A percentile compares a stretch with the other conserved stretches of the same genome.
phyloP scores from a whole-genome alignment of 306 rosid genomes.

The Lagenaria siceraria region DNA sequence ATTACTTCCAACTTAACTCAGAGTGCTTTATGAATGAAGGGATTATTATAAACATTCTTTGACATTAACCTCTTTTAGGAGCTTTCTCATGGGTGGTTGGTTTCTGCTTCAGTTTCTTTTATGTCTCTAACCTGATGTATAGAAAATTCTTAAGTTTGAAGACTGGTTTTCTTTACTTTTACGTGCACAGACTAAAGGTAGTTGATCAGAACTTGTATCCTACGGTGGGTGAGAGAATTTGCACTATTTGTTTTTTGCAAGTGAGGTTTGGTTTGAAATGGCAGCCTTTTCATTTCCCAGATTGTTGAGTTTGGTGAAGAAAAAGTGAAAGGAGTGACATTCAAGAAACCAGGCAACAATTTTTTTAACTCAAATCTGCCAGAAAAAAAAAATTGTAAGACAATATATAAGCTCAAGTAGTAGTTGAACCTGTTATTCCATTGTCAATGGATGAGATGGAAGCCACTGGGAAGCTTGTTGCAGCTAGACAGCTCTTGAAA shows the following conservation, averaged over 20 bases:
- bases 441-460: conserved; percentile 31
- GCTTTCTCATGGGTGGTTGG: conserved; percentile 4
- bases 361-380: conserved; percentile 11
- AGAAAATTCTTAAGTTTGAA: neutral
- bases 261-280: conserved; percentile 62
- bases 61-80: neutral
- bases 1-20: neutral
- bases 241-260: conserved; percentile 41
- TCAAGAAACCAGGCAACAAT: conserved; percentile 31
- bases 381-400: conserved; percentile 6
- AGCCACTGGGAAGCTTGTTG: conserved; percentile 27
- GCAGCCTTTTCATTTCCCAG: conserved; percentile 18
- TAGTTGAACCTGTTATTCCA: conserved; percentile 9
- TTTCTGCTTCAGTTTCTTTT: neutral
- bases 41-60: neutral
- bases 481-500: conserved; percentile 34
- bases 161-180: neutral
- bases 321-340: conserved; percentile 22
- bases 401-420: conserved; percentile 15
- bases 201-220: conserved; percentile 5
- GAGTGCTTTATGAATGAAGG: neutral
- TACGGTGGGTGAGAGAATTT: conserved; percentile 43
- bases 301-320: conserved; percentile 74
- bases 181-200: neutral
- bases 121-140: neutral